A percentile compares a stretch with the other conserved stretches of the same genome.
Evolutionary conservation across 768 basidiomycete species (phyloP).

Genomic region (Agaricus blazei): DNA sequence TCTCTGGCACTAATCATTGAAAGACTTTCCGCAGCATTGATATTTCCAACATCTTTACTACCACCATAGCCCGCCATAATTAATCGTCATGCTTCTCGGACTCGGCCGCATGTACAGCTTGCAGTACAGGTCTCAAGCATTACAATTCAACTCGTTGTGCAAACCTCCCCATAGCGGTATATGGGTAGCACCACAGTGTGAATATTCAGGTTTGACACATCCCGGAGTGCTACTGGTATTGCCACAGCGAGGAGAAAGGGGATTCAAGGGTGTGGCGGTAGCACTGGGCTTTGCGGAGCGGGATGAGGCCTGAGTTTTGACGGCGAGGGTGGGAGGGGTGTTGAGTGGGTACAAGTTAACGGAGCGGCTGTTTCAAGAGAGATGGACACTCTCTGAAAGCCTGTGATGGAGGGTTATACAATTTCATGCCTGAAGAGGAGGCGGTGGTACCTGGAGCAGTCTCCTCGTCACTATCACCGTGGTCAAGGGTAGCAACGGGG

Average conservation of each 20-base stretch:
- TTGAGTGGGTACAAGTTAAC: constrained; percentile 32
- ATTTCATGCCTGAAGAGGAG: constrained; percentile 25
- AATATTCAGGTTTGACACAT: constrained; percentile 76
- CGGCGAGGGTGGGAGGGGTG: constrained; percentile 52
- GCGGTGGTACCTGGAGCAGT: constrained; percentile 21
- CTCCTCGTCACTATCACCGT: constrained; percentile 32
- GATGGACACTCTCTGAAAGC: constrained; percentile 29
- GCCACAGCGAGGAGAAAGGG: constrained; percentile 31
- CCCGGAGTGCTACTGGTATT: constrained; percentile 48
- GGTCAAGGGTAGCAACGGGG: constrained; percentile 22
- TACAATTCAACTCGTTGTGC: constrained; percentile 87
- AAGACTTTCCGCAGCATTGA: no score
- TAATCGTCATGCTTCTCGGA: constrained; percentile 82
- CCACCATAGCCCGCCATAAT: constrained; percentile 40
- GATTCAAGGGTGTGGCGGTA: constrained; percentile 54
- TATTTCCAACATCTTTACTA: no score
- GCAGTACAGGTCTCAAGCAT: constrained; percentile 85
- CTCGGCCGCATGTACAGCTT: constrained; percentile 88
- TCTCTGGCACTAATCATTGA: constrained; percentile 36
- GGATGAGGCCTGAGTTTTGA: constrained; percentile 50
- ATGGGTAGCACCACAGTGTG: constrained; percentile 85
- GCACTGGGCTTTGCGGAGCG: constrained; percentile 60
- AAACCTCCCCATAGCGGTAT: constrained; percentile 86
- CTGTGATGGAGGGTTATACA: constrained; percentile 31
- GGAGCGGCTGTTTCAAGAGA: constrained; percentile 53